These are phyloP conservation scores for Hyaloperonospora arabidopsidis DNA, from an alignment of 352 stramenopile genomes.

Conservation along the genomic window DNA sequence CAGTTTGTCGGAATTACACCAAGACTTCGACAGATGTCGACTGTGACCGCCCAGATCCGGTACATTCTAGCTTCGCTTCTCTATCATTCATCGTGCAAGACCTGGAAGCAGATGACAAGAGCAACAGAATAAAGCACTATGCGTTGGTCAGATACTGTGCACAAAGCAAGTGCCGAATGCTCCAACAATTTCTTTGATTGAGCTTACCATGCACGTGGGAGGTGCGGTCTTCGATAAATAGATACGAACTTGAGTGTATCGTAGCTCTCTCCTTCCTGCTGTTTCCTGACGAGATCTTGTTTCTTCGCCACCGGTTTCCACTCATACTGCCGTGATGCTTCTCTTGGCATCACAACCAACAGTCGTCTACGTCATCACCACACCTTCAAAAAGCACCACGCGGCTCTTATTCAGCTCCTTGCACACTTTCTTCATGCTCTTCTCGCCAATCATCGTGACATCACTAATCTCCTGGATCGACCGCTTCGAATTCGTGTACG, in stretches of 20 bases:
- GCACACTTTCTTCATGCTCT: conserved; percentile 80
- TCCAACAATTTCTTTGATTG: conserved; percentile 28
- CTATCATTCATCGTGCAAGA: not conserved
- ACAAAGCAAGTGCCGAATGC: conserved; percentile 8
- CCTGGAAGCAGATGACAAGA: conserved; percentile 12
- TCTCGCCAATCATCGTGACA: conserved; percentile 73
- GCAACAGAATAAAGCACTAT: conserved; percentile 12
- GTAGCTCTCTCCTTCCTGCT: conserved; percentile 11
- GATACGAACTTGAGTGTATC: conserved; percentile 39
- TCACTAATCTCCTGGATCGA: conserved; percentile 78
- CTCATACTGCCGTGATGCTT: conserved; percentile 6
- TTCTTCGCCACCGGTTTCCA: conserved; percentile 4
- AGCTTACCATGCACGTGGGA: conserved; percentile 42
- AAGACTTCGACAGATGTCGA: too few relatives aligned
- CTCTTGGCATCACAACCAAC: conserved; percentile 12
- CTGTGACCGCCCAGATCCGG: too few relatives aligned
- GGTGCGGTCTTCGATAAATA: conserved; percentile 39
- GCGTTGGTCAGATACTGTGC: conserved; percentile 12
- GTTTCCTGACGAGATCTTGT: conserved; percentile 27
- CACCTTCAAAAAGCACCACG: conserved; percentile 65
- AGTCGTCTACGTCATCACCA: conserved; percentile 45
- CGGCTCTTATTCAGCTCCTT: conserved; percentile 84
- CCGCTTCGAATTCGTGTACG: conserved; percentile 73
- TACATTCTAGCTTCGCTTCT: conserved; percentile 22
- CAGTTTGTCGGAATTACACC: too few relatives aligned